Conservation (phyloP, 306 rosid species). For the Cucumis melo region DNA sequence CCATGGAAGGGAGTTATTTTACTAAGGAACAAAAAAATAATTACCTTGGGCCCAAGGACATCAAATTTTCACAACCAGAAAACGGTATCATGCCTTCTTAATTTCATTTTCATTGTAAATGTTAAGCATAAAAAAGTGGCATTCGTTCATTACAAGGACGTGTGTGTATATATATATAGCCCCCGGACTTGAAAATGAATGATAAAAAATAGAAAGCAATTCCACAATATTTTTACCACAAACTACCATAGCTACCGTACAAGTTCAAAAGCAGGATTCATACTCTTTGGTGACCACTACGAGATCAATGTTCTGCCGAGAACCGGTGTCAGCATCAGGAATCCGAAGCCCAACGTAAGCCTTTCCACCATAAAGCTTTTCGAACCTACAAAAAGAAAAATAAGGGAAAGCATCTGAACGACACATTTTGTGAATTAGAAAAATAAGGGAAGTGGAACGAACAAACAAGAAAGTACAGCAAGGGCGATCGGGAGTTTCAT, state of each 20-base stretch:
- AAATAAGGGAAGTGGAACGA: background rate
- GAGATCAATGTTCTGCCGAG: conserved; percentile 57
- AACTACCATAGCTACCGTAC: background rate
- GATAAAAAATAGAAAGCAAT: background rate
- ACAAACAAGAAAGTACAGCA: background rate
- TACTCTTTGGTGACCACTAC: conserved; percentile 61
- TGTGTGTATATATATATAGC: background rate
- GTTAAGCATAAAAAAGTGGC: background rate
- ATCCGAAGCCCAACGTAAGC: conserved; percentile 71
- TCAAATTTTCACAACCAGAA: background rate
- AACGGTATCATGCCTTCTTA: background rate
- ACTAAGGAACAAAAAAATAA: background rate
- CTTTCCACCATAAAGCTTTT: conserved; percentile 60
- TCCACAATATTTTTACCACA: background rate
- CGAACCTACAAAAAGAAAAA: conserved; percentile 26
- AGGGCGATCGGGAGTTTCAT: background rate
- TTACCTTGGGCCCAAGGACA: background rate
- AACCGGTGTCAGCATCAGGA: conserved; percentile 77
- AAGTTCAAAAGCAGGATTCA: background rate
- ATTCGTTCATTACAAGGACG: background rate
- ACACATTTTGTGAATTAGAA: background rate
- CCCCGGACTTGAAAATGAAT: background rate
- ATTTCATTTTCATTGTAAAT: background rate
- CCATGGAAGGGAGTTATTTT: background rate
- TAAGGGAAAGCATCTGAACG: background rate